Evolutionary conservation across 1,284 basidiomycete genomes (phyloP).

Genomic region (Fomitiporia mediterranea): DNA sequence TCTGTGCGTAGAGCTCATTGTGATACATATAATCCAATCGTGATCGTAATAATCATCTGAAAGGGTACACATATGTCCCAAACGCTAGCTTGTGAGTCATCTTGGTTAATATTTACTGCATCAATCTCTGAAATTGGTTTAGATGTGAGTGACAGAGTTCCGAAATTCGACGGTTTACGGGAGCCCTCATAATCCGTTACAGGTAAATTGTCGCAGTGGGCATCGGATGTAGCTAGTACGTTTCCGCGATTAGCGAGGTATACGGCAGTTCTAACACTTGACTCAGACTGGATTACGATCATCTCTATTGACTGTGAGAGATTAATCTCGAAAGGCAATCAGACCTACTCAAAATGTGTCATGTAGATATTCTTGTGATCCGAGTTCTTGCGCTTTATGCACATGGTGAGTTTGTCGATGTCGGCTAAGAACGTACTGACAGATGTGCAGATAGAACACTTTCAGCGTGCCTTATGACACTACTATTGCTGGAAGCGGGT

Average conservation of each 20-base stretch:
- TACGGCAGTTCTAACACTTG: not conserved
- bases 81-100: not conserved
- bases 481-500: not conserved
- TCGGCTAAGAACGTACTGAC: not conserved
- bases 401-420: not conserved
- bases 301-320: not conserved
- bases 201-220: not conserved
- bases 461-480: not conserved
- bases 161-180: not conserved
- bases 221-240: not conserved
- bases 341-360: not conserved
- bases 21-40: not conserved
- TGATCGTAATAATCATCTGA: not conserved
- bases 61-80: not conserved
- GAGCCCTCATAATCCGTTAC: not conserved
- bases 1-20: too few species aligned
- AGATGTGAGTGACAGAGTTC: not conserved
- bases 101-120: too few species aligned
- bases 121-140: not conserved
- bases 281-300: not conserved
- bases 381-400: conserved; percentile 4
- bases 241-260: not conserved
- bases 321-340: not conserved
- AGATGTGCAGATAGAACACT: not conserved
- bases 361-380: conserved; percentile 3